Percentiles rank a stretch among this genome's conserved stretches.
These are phyloP conservation scores for Huntiella savannae DNA, from an alignment of 2,329 filamentous ascomycete species.

Conservation along the genomic window DNA sequence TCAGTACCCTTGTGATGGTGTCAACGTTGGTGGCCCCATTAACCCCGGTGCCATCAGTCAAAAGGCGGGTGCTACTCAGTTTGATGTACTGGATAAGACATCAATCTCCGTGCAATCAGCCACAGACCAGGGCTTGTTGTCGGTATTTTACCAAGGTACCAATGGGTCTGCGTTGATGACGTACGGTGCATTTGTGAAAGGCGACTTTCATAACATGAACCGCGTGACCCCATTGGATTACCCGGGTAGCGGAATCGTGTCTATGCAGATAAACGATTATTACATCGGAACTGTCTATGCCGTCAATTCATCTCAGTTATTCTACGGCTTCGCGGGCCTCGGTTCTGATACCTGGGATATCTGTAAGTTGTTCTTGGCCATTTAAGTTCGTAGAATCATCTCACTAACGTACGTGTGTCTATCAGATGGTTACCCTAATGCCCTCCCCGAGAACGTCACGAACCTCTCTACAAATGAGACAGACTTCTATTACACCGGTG, in stretches of 20 bases:
- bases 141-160: background rate
- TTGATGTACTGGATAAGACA: background rate
- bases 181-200: background rate
- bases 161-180: background rate
- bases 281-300: background rate
- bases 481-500: background rate
- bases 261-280: background rate
- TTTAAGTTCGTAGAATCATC: no score
- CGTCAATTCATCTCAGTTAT: background rate
- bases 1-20: background rate
- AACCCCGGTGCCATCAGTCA: background rate
- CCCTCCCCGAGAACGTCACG: no score
- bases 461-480: no score
- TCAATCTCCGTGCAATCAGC: background rate
- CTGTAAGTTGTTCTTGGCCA: background rate
- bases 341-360: background rate
- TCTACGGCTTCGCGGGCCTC: background rate
- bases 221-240: background rate
- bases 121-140: background rate
- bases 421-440: no score
- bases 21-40: background rate
- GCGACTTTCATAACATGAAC: background rate
- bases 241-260: background rate
- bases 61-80: background rate
- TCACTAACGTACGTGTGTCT: no score